Conservation (phyloP, 192 early-diverging fungal genomes). For the Gaertneriomyces sp. region DNA sequence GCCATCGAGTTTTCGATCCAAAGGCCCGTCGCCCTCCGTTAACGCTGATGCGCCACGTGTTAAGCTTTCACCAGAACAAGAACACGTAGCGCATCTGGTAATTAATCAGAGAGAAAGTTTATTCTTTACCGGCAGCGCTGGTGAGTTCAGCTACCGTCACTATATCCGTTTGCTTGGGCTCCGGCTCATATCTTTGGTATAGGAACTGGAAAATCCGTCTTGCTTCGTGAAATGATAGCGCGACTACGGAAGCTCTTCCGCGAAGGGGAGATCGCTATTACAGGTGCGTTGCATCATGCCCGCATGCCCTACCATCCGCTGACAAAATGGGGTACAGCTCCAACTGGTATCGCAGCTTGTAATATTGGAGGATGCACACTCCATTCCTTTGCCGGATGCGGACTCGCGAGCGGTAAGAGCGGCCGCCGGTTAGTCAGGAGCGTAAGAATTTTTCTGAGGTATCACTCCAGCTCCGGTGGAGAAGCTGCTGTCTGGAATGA, state of each 20-base stretch:
- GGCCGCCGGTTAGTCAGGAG: neutral
- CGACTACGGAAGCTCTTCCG: conserved; percentile 15
- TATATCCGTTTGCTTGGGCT: conserved; percentile 15
- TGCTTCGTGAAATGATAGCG: conserved; percentile 45
- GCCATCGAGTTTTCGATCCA: no score
- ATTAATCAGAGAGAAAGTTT: conserved; percentile 32
- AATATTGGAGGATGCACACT: conserved; percentile 59
- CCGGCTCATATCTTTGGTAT: neutral
- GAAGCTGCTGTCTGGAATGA: neutral
- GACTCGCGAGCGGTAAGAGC: conserved; percentile 30
- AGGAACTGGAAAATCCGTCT: conserved; percentile 42
- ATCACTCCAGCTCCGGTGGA: neutral
- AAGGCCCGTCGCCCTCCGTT: no score
- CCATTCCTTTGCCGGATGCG: conserved; percentile 54
- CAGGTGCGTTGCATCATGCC: conserved; percentile 26
- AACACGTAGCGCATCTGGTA: conserved; percentile 35
- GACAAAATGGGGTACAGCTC: conserved; percentile 21
- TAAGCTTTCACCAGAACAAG: conserved; percentile 30
- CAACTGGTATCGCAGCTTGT: conserved; percentile 56
- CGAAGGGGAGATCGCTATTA: conserved; percentile 46
- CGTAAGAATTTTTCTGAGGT: neutral
- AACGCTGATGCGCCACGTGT: neutral
- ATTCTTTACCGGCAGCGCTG: conserved; percentile 61
- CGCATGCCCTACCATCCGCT: neutral
- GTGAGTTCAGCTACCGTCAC: conserved; percentile 15